These are phyloP conservation scores for Hypoxylon sp. DNA, from an alignment of 2,329 filamentous ascomycete genomes.

Conservation along the genomic window DNA sequence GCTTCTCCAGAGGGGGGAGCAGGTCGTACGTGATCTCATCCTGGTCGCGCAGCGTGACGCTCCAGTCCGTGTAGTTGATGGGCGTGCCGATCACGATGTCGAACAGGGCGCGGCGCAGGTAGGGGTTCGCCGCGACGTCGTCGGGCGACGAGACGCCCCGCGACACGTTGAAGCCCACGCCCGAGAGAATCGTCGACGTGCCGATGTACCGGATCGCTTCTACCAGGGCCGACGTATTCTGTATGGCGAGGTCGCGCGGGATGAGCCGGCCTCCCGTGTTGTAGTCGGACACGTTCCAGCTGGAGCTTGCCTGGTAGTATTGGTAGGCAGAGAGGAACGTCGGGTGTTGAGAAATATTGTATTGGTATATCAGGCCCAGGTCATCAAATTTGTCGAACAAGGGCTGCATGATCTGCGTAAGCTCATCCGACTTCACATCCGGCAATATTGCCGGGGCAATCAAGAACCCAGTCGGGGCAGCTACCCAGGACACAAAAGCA, in stretches of 20 bases:
- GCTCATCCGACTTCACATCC: constrained; percentile 3
- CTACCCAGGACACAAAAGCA: constrained; percentile 19
- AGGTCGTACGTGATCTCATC: constrained; percentile 27
- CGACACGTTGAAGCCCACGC: constrained; percentile 19
- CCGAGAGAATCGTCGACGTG: constrained; percentile 6
- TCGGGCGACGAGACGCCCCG: neutral
- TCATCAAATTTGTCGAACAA: constrained; percentile 8
- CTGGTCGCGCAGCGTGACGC: constrained; percentile 16
- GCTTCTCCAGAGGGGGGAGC: constrained; percentile 6
- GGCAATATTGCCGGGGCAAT: constrained; percentile 21
- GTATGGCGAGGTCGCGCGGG: constrained; percentile 19
- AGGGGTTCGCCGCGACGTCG: constrained; percentile 21
- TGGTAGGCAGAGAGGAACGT: constrained; percentile 16
- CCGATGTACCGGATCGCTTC: constrained; percentile 21
- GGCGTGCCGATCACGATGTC: constrained; percentile 6
- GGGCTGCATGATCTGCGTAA: constrained; percentile 12
- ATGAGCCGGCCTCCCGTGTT: constrained; percentile 27
- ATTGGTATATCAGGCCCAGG: constrained; percentile 18
- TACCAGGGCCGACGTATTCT: constrained; percentile 14
- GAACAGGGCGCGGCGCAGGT: constrained; percentile 26
- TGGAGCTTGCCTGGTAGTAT: constrained; percentile 7
- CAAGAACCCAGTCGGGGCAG: constrained; percentile 17
- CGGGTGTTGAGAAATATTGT: constrained; percentile 11
- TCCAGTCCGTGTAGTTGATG: constrained; percentile 22
- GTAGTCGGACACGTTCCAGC: constrained; percentile 33